A percentile compares a stretch with the other conserved stretches of the same genome.
phyloP scores from a whole-genome alignment of 441 rosid species.

The Euphorbia celastroides region DNA sequence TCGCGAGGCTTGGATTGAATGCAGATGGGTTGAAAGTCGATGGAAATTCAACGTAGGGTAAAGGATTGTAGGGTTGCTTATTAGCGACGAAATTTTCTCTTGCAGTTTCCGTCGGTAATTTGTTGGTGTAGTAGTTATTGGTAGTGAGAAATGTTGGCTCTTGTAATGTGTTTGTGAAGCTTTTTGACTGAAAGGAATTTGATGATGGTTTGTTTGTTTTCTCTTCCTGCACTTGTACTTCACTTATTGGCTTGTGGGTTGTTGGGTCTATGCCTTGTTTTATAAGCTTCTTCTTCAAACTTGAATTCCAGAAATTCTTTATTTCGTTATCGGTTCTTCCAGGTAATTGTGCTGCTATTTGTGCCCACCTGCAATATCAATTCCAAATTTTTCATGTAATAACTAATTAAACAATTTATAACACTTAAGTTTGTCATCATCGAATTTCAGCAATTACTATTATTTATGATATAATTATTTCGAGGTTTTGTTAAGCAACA shows the following conservation, averaged over 20 bases:
- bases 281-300: slow-evolving; percentile 64
- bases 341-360: slow-evolving; percentile 59
- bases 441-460: too few relatives aligned
- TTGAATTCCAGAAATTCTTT: slow-evolving; percentile 67
- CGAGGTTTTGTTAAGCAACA: background rate
- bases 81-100: slow-evolving; percentile 21
- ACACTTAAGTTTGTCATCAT: too few relatives aligned
- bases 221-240: slow-evolving; percentile 28
- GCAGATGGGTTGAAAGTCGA: background rate
- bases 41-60: slow-evolving; percentile 31
- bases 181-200: slow-evolving; percentile 17
- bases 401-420: background rate
- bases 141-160: slow-evolving; percentile 43
- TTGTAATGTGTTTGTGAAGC: slow-evolving; percentile 11
- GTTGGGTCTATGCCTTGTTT: slow-evolving; percentile 66
- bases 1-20: slow-evolving; percentile 19
- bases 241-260: slow-evolving; percentile 44
- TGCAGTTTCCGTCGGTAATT: slow-evolving; percentile 24
- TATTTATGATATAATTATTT: too few relatives aligned
- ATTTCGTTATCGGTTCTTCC: slow-evolving; percentile 78
- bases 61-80: slow-evolving; percentile 33
- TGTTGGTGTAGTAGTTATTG: slow-evolving; percentile 16
- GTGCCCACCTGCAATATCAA: slow-evolving; percentile 53
- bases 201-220: slow-evolving; percentile 13
- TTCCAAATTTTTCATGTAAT: too few relatives aligned